Evolutionary conservation across 768 basidiomycete genomes (phyloP).

Genomic region (Calocybe gangraenosa): DNA sequence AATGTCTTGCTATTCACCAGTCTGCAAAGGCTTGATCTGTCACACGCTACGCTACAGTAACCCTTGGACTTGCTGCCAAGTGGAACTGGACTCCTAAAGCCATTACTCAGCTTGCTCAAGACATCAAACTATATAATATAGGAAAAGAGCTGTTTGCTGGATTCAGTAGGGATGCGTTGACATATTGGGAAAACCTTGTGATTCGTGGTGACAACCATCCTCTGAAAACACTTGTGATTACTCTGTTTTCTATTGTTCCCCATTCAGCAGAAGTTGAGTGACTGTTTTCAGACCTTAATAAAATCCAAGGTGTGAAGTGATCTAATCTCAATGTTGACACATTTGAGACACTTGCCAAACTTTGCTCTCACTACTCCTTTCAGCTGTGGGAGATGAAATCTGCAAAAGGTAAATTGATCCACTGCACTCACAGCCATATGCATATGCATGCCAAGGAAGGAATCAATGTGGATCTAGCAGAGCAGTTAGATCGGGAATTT

Average conservation of each 20-base stretch:
- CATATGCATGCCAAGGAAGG: conserved; percentile 14
- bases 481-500: too few relatives aligned
- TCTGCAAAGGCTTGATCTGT: too few relatives aligned
- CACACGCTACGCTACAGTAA: too few relatives aligned
- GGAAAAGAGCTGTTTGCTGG: neutral
- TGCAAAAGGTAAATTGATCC: conserved; percentile 8
- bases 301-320: conserved; percentile 15
- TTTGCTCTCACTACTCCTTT: conserved; percentile 14
- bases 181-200: neutral
- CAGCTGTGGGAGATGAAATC: neutral
- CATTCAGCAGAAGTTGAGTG: conserved; percentile 20
- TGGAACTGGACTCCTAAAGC: neutral
- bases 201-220: neutral
- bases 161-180: neutral
- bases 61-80: neutral
- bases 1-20: conserved; percentile 25
- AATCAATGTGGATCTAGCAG: conserved; percentile 11
- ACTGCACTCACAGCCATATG: conserved; percentile 17
- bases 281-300: conserved; percentile 19
- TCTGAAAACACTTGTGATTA: conserved; percentile 17
- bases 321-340: conserved; percentile 16
- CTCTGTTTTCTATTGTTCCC: conserved; percentile 19
- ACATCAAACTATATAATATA: neutral
- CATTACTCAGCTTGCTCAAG: neutral
- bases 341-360: conserved; percentile 14